Evolutionary conservation across 2,329 filamentous ascomycete genomes (phyloP), one percentile per base, ranked within the genome.

Genomic region (Penicillium sp.): DNA sequence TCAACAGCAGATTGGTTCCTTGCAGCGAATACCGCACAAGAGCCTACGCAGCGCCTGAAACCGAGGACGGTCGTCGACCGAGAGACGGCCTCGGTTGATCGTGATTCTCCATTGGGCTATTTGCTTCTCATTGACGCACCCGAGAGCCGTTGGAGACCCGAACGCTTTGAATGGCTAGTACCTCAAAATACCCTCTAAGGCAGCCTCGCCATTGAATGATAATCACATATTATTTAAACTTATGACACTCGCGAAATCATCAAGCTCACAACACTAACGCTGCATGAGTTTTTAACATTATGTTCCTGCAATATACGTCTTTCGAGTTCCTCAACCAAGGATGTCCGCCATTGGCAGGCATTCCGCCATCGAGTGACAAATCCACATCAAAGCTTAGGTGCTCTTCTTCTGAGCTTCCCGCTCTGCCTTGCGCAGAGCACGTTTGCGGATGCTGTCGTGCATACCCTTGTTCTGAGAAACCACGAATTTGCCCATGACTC

Each of bases 361-460:
- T 20, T 1, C 13, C 22, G 13, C 22, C 7, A 41, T 41, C 3
- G 13, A 24, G 22, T 14, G 39, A 25, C n/a, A 8, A 2, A 16
- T 25, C 14, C 7, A 14, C 39, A 41, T 14, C 24, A 30, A 39
- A 42, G 25, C 22, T 65, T 58, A 74, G 39, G 64, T 64, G 55
- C 68, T 68, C 65, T 76, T 76, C 69, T 76, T 75, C 30, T 65
- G 72, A 75, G 89, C 89, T 81, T 95, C 89, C 41, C 90, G 83
- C 64, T 89, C 90, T 4, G 85, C 86, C 81, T 96, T 96, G 69
- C 81, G 86, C 68, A 96, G 75, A 36, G 92, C 92, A 50, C 91
- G 81, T 70, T 81, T 87, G 62, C 92, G 85, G 56, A 96, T 96
- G 53, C 86, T 85, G 65, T 88, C 77, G 69, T 96, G 92, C 86